A percentile compares a stretch with the other conserved stretches of the same genome.
Evolutionary conservation across 345 rosid genomes (phyloP).

Genomic region (Carallia brachiata): DNA sequence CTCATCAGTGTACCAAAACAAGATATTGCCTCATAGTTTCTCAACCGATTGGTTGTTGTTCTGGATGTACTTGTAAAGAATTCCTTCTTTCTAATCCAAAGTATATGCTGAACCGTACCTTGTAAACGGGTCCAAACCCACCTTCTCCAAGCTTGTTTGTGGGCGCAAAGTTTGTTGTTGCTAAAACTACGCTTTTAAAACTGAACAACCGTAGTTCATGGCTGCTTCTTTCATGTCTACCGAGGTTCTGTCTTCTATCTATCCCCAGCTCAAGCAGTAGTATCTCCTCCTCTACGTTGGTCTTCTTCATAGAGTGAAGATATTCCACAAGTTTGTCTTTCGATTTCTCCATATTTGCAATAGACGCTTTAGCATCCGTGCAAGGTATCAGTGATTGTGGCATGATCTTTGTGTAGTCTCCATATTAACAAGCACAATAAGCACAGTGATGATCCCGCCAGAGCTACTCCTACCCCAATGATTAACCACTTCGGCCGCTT

Average conservation of each 20-base stretch:
- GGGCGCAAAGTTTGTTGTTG: constrained; percentile 18
- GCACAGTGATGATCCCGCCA: too few species aligned
- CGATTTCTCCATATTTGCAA: constrained; percentile 2
- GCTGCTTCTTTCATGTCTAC: neutral
- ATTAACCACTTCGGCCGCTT: too few species aligned
- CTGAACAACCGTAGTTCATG: constrained; percentile 18
- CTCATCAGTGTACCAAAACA: too few species aligned
- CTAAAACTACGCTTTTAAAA: constrained; percentile 20
- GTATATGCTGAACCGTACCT: neutral
- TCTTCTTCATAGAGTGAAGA: neutral
- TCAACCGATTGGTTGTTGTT: too few species aligned
- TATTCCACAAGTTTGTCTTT: neutral
- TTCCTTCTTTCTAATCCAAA: too few species aligned
- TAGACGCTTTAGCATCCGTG: neutral
- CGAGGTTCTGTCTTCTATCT: neutral
- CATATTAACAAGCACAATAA: neutral
- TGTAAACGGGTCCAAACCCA: constrained; percentile 27
- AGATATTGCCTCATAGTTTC: too few species aligned
- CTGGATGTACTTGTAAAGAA: too few species aligned
- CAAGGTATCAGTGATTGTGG: neutral
- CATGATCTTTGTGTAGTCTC: neutral
- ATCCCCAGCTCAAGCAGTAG: constrained; percentile 3
- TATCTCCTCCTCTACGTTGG: constrained; percentile 3
- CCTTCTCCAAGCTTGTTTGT: constrained; percentile 27
- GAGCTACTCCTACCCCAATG: too few species aligned